Percentiles rank a stretch among this genome's conserved stretches.
Conservation (phyloP, 768 basidiomycete genomes). For the Kondoa subrosea region DNA sequence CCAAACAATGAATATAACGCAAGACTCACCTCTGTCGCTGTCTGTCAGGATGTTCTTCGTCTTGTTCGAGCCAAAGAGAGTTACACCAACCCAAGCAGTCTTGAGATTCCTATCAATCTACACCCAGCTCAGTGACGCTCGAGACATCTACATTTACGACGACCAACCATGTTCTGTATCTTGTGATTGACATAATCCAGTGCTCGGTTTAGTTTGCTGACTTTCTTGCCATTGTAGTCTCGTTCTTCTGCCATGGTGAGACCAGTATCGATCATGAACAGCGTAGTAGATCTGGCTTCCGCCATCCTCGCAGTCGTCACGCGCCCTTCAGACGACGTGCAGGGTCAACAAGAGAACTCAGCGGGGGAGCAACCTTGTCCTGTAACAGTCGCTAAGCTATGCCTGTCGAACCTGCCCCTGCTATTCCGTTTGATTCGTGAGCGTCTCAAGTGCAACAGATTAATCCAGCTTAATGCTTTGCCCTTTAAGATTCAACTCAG, state of each 20-base stretch:
- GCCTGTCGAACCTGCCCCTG: not conserved
- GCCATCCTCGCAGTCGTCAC: not conserved
- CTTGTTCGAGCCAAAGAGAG: slow-evolving; percentile 53
- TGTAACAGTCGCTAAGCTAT: not conserved
- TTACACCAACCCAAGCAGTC: slow-evolving; percentile 83
- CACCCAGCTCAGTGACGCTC: no score
- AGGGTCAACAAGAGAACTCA: not conserved
- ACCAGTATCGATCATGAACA: not conserved
- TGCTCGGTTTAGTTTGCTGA: not conserved
- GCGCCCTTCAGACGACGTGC: not conserved
- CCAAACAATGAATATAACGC: no score
- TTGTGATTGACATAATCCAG: not conserved
- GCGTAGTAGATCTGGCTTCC: not conserved
- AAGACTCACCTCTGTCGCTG: slow-evolving; percentile 8
- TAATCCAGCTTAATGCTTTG: not conserved
- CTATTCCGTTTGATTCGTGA: not conserved
- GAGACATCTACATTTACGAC: not conserved
- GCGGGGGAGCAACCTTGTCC: not conserved
- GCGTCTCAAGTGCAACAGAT: not conserved
- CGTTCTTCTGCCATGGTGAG: not conserved
- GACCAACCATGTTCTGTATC: not conserved
- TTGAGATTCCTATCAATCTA: slow-evolving; percentile 83
- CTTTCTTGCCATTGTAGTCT: not conserved
- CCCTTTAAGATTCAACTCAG: not conserved
- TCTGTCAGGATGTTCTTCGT: slow-evolving; percentile 21